Conservation (phyloP, 306 rosid genomes). For the Aeschynomene evenia region DNA sequence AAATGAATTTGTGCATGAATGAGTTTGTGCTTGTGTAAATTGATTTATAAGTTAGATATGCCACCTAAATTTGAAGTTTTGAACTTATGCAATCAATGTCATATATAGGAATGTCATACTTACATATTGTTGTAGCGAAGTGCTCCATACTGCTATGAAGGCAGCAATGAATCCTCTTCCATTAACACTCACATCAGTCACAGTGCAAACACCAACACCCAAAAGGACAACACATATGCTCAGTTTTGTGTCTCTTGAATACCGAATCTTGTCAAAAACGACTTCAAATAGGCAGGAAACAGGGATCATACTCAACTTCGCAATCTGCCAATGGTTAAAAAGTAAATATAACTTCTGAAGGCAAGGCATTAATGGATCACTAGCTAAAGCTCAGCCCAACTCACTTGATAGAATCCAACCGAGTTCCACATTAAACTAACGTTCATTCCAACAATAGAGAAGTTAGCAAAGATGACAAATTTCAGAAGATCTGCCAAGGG, state of each 20-base stretch:
- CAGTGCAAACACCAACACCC: slow-evolving; percentile 87
- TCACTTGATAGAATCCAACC: slow-evolving; percentile 90
- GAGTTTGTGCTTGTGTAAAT: background rate
- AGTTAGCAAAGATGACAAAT: slow-evolving; percentile 76
- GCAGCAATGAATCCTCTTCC: slow-evolving; percentile 74
- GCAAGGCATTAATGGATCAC: slow-evolving; percentile 9
- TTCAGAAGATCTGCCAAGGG: slow-evolving; percentile 67
- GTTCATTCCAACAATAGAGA: slow-evolving; percentile 90
- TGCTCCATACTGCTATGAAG: slow-evolving; percentile 79
- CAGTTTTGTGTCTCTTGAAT: slow-evolving; percentile 78
- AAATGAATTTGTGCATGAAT: background rate
- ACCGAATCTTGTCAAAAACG: slow-evolving; percentile 68
- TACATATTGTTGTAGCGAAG: slow-evolving; percentile 81
- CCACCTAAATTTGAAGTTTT: background rate
- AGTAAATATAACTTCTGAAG: slow-evolving; percentile 29
- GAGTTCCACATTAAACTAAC: slow-evolving; percentile 94
- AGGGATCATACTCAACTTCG: slow-evolving; percentile 84
- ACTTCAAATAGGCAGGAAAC: slow-evolving; percentile 87
- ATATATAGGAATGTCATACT: slow-evolving; percentile 27
- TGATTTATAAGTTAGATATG: background rate
- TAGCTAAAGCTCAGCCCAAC: slow-evolving; percentile 25
- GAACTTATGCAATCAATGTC: background rate
- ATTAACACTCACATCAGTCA: slow-evolving; percentile 86
- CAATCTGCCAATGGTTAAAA: slow-evolving; percentile 53
- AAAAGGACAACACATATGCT: slow-evolving; percentile 74